Evolutionary conservation across 306 rosid species (phyloP), one percentile per base, ranked within the genome.

Genomic region (Ormosia semicastrata): DNA sequence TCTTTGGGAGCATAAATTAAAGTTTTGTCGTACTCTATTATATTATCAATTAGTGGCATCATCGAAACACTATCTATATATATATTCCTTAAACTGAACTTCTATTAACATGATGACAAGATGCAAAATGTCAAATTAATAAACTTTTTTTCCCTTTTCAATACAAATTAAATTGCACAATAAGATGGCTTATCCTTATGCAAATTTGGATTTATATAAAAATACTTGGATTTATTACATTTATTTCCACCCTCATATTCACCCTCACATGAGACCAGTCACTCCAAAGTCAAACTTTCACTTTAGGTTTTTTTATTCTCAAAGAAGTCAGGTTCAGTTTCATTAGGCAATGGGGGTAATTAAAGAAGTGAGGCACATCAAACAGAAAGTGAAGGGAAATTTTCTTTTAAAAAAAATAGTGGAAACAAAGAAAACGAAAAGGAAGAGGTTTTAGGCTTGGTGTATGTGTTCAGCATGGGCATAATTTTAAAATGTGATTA

Each of bases 401-500:
- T 6, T 41, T 41, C 7, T 41, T 41, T 41, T 6, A 41, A n/a
- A n/a, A n/a, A n/a, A n/a, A 60, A 39, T 13, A 37, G 15, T 24
- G 47, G 7, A 13, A 67, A 34, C 47, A 73, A 15, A 64, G 6
- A 18, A 46, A 34, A 6, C 14, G 1, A 36, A 49, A 60, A 36
- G 4, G 6, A 46, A 15, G 12, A 75, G 15, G 36, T 63, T 47
- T 52, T 67, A 29, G 5, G 44, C 1, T 63, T 8, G 73, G 54
- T 64, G 65, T 32, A 43, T 56, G 53, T 56, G 65, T 44, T 71
- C 56, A 58, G 79, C 34, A 86, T 82, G 84, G 86, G 82, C 77
- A 65, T 53, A 56, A 36, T 33, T 64, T 57, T 4, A 34, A 79
- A 82, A 75, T 53, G 86, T 52, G 65, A 29, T 52, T 73, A 66